These are phyloP conservation scores for Rhodocollybia butyracea DNA, from an alignment of 768 basidiomycete species.

Conservation along the genomic window DNA sequence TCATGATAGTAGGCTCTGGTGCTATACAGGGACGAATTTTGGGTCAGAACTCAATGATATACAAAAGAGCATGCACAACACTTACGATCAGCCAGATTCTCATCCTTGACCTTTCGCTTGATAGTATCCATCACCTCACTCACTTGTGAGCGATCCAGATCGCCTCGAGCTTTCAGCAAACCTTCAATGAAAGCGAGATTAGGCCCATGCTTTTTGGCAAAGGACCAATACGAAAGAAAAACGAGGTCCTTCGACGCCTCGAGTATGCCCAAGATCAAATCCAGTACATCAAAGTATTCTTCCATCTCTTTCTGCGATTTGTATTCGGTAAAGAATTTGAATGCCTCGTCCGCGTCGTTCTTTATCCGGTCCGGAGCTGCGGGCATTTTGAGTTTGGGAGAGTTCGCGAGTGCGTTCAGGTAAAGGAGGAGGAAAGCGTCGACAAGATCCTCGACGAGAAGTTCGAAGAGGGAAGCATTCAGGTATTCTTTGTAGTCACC, in stretches of 20 bases:
- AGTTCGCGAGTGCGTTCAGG: conserved; percentile 80
- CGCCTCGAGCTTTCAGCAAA: conserved; percentile 84
- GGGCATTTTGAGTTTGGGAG: conserved; percentile 85
- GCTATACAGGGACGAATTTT: conserved; percentile 39
- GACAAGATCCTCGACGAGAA: conserved; percentile 89
- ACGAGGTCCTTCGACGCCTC: conserved; percentile 86
- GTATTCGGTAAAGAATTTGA: conserved; percentile 76
- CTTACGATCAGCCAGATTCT: conserved; percentile 79
- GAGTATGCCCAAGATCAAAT: conserved; percentile 76
- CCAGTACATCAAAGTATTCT: conserved; percentile 79
- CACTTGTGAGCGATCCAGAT: conserved; percentile 85
- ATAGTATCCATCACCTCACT: conserved; percentile 93
- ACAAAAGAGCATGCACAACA: conserved; percentile 11
- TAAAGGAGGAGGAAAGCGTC: conserved; percentile 89
- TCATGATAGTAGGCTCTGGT: conserved; percentile 85
- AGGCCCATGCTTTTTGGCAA: conserved; percentile 92
- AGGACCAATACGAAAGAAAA: conserved; percentile 91
- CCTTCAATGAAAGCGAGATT: conserved; percentile 90
- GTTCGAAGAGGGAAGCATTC: conserved; percentile 86
- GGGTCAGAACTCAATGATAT: conserved; percentile 5
- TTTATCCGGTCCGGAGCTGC: conserved; percentile 80
- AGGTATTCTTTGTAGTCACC: conserved; percentile 90
- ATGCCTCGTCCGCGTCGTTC: conserved; percentile 74
- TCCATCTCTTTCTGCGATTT: conserved; percentile 82
- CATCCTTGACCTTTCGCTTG: conserved; percentile 90